Base-by-base conservation (phyloP, 257 asterid species). In the Pogostemon cablin region DNA sequence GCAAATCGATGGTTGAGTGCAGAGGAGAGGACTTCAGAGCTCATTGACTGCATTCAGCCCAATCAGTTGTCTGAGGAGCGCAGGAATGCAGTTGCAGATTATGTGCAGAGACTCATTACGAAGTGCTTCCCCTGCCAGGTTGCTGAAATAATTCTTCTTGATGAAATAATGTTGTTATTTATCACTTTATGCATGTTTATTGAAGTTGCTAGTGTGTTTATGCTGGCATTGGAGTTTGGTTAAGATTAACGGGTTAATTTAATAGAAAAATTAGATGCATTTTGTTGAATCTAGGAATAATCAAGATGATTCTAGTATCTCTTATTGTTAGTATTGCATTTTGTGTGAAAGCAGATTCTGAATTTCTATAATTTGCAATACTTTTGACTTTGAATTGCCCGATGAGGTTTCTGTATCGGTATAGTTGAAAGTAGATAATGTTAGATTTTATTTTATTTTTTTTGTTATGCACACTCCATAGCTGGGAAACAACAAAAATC, bases 51-150 rank as follows among this genome's bases (percentile, higher is more conserved):
- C 84, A 91, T 93, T 69, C 93, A 93, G 77, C 99, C 99, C 17
- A 89, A 89, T 78, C 87, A 77, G 54, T 85, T 84, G 3, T 90
- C 99, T 0, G 97, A 93, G 83, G 96, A 86, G 80, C 92, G 90
- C 34, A 78, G 99, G 77, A 89, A 85, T 78, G 96, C 96, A 0
- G 99, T 93, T 79, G 96, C 95, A 15, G 86, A 89, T 76, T 91
- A 93, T 62, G 97, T 91, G 66, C 92, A 86, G 82, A 80, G 88
- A 69, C 97, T 90, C 62, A 91, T 93, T 43, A 78, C 79, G 78
- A 87, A 87, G 79, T 89, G 97, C 76, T 93, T 91, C 73, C 93
- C 97, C 47, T 93, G 99, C 79, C 95, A 93, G 99, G 99, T 93
- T 67, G 82, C 78, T 76, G 66, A 70, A 54, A 59, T 62, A 52